Percentiles rank a stretch among this genome's conserved stretches.
Conservation (phyloP, 495 filamentous ascomycete genomes). For the Podospora appendiculata region DNA sequence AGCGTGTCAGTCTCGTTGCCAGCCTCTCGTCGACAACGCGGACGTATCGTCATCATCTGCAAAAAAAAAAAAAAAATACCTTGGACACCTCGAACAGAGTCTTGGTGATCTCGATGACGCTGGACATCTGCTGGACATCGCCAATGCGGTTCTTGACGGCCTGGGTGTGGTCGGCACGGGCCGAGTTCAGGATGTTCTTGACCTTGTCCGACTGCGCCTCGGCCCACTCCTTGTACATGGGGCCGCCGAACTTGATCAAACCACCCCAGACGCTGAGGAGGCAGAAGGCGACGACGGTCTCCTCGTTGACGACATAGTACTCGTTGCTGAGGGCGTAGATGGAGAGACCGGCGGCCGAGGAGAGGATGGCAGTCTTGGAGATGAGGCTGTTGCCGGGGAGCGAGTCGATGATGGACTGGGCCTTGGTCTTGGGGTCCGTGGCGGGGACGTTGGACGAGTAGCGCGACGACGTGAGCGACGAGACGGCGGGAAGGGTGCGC, state of each 20-base stretch:
- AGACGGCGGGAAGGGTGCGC: constrained; percentile 63
- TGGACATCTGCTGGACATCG: constrained; percentile 83
- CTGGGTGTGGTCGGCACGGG: constrained; percentile 85
- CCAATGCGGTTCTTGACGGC: constrained; percentile 91
- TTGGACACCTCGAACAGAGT: constrained; percentile 95
- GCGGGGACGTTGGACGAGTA: constrained; percentile 68
- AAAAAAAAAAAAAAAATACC: constrained; percentile 52
- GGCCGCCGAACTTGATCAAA: constrained; percentile 84
- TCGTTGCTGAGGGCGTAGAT: constrained; percentile 98
- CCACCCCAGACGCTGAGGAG: constrained; percentile 83
- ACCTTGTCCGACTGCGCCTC: constrained; percentile 79
- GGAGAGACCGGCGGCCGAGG: constrained; percentile 80
- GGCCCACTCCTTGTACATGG: constrained; percentile 88
- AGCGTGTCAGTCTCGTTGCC: constrained; percentile 6
- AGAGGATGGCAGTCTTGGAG: constrained; percentile 94
- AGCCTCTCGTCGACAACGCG: background rate
- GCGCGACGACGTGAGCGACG: constrained; percentile 55
- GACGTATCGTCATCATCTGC: background rate
- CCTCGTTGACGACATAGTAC: constrained; percentile 98
- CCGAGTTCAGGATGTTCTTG: constrained; percentile 85
- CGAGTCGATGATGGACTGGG: constrained; percentile 87
- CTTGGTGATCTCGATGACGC: constrained; percentile 95
- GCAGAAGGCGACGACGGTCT: constrained; percentile 84
- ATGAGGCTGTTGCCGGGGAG: constrained; percentile 77
- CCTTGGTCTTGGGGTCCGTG: constrained; percentile 85